These are phyloP conservation scores for Chlorella ohadii DNA, from an alignment of 139 green algal genomes.

Conservation along the genomic window DNA sequence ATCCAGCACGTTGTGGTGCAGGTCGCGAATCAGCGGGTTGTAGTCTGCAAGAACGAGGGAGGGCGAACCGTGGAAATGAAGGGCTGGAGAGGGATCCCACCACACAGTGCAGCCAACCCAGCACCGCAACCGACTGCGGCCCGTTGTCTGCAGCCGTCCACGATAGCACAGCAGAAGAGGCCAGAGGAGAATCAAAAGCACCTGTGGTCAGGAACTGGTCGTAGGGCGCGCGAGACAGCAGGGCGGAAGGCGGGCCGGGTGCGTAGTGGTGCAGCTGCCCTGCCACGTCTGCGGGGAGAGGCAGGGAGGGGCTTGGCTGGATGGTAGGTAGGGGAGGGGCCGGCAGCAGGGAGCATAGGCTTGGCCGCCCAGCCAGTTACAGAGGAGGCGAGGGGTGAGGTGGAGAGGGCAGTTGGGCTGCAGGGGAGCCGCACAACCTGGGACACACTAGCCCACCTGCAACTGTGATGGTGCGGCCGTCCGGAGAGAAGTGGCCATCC, in stretches of 20 bases:
- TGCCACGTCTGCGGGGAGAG: constrained; percentile 59
- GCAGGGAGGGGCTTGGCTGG: neutral
- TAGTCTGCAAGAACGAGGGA: constrained; percentile 54
- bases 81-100: no score
- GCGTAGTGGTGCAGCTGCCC: constrained; percentile 64
- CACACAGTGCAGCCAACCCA: no score
- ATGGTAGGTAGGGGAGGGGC: neutral
- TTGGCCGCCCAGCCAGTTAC: no score
- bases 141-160: no score
- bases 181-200: no score
- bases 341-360: neutral
- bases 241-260: neutral
- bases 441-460: neutral
- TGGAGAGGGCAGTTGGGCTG: no score
- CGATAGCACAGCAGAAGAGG: no score
- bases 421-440: no score
- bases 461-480: constrained; percentile 49
- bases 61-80: no score
- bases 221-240: constrained; percentile 61
- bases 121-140: no score
- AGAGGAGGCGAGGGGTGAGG: no score
- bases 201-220: constrained; percentile 78
- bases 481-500: constrained; percentile 72
- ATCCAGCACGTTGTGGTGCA: constrained; percentile 52
- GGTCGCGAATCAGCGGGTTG: constrained; percentile 51